Base-by-base conservation (phyloP, 2,329 filamentous ascomycete genomes). In the Paraphaeosphaeria minitans region DNA sequence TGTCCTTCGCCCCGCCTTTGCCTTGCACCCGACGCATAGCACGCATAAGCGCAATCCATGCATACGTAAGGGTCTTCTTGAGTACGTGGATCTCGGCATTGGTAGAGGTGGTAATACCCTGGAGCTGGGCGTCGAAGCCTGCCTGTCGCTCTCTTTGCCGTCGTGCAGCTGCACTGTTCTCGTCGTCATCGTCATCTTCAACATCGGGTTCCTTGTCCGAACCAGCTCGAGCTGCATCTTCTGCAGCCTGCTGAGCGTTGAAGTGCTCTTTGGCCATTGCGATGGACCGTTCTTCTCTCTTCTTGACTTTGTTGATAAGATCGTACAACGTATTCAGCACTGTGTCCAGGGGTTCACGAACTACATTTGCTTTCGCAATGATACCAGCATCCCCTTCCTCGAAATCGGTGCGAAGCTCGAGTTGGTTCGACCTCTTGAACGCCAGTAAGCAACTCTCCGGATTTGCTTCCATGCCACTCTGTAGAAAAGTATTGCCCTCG, bases 21-120 rank as follows among this genome's bases (percentile, higher is more conserved):
- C 95, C 96, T 77, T 98, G 93, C 16, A 98, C 89, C 54, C 95
- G 91, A 57, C 95, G 91, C 86, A 97, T 97, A 4, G 94, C 91
- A 52, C 95, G 89, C 79, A 97, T 96, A 59, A 98, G 83, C 16
- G 93, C 92, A 70, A 98, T 96, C 95, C 95, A 99, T 4, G 93
- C 89, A 70, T 92, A 93, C 0, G 95, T 96, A 56, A 99, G 89
- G 1, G 92, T 94, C 67, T 90, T 89, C 43, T 90, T 94, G 22
- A 98, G 83, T 16, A 90, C 82, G 29, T 89, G 87, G 35, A 89
- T 87, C 71, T 97, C 92, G 5, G 85, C 84, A 8, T 87, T 85
- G 70, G 91, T 90, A 12, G 87, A 87, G 60, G 90, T 85, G 69
- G 84, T 82, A 45, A 87, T 81, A 6, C 82, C 81, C 55, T 86